Conservation (phyloP, 2,329 filamentous ascomycete species). For the Bisporella sp. region DNA sequence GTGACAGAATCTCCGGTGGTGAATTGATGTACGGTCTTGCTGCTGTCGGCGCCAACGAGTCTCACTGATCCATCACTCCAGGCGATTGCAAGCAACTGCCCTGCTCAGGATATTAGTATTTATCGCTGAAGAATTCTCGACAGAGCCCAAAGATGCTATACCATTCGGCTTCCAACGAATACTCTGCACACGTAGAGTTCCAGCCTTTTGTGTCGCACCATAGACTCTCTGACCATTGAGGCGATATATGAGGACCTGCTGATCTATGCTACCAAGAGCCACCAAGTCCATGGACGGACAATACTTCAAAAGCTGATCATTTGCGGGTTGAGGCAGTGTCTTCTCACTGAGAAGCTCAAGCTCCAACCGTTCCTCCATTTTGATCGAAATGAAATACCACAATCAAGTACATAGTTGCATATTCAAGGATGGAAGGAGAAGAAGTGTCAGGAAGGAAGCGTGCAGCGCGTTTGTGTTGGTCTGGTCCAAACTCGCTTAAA, state of each 20-base stretch:
- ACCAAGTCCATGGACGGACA: slow-evolving; percentile 82
- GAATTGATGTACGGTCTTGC: slow-evolving; percentile 73
- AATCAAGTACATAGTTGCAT: no score
- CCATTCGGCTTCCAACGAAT: slow-evolving; percentile 30
- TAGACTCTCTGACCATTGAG: slow-evolving; percentile 68
- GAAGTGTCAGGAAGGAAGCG: no score
- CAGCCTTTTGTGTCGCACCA: slow-evolving; percentile 31
- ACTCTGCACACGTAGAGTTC: slow-evolving; percentile 30
- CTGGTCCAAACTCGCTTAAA: no score
- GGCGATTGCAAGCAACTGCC: slow-evolving; percentile 71
- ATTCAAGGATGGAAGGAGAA: no score
- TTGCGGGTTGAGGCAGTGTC: slow-evolving; percentile 46
- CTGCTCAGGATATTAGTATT: slow-evolving; percentile 22
- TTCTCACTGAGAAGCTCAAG: slow-evolving; percentile 47
- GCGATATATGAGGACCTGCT: slow-evolving; percentile 68
- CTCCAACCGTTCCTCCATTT: slow-evolving; percentile 11
- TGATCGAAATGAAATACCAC: background rate
- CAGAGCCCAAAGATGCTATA: slow-evolving; percentile 5
- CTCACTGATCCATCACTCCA: slow-evolving; percentile 78
- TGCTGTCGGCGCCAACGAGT: slow-evolving; percentile 71
- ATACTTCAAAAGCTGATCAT: slow-evolving; percentile 57
- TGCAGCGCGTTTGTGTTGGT: no score
- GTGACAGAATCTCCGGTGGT: slow-evolving; percentile 22
- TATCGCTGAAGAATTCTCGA: background rate
- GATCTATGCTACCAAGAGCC: slow-evolving; percentile 62